These are phyloP conservation scores for Cryptomeria japonica DNA, from an alignment of 75 land plant genomes.

Conservation along the genomic window DNA sequence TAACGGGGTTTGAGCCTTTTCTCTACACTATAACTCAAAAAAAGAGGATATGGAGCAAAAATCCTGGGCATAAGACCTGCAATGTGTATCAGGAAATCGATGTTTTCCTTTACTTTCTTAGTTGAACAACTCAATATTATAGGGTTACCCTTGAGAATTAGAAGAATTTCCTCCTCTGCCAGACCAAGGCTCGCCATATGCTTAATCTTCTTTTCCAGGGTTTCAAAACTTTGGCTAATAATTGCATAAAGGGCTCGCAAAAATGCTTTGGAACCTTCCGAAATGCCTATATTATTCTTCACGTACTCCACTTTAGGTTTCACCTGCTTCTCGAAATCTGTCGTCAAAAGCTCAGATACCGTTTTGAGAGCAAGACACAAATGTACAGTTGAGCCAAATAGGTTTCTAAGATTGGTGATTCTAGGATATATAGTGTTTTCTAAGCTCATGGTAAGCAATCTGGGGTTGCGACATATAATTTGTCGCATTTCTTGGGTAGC, in stretches of 20 bases:
- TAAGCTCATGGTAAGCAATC: conserved; percentile 9
- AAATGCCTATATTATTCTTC: no score
- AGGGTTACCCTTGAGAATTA: conserved; percentile 19
- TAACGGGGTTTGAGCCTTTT: conserved; percentile 22
- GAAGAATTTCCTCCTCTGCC: conserved; percentile 17
- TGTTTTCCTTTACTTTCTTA: conserved; percentile 38
- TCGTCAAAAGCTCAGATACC: background rate
- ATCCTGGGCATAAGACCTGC: conserved; percentile 23
- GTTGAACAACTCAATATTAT: conserved; percentile 19
- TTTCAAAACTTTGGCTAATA: conserved; percentile 22
- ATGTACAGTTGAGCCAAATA: conserved; percentile 9
- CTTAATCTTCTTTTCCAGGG: background rate
- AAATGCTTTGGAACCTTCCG: no score
- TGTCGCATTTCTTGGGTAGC: conserved; percentile 7
- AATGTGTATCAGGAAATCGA: conserved; percentile 15
- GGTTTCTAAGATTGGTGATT: conserved; percentile 22
- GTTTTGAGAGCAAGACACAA: background rate
- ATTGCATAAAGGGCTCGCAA: background rate
- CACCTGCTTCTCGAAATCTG: background rate
- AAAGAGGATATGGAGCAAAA: conserved; percentile 16
- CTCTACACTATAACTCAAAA: conserved; percentile 11
- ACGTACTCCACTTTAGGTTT: no score
- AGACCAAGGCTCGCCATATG: conserved; percentile 39
- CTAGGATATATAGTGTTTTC: conserved; percentile 8
- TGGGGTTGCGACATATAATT: conserved; percentile 23